These are phyloP conservation scores for Sclerotinia trifoliorum DNA, from an alignment of 2,329 filamentous ascomycete species.

Conservation along the genomic window DNA sequence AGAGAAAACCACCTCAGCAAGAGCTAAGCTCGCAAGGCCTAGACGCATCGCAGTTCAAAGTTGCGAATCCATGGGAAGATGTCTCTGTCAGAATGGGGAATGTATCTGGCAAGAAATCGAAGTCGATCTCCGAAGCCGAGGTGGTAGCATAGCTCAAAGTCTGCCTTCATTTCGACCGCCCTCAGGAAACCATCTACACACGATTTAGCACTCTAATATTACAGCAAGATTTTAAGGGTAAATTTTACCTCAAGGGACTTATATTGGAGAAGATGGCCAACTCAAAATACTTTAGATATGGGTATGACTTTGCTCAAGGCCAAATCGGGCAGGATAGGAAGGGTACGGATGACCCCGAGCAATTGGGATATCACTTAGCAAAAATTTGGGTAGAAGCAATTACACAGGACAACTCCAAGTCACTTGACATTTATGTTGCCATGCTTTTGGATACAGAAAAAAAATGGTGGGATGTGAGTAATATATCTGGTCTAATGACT, in stretches of 20 bases:
- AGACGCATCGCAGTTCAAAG: neutral
- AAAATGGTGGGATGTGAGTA: slow-evolving; percentile 27
- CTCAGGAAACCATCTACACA: slow-evolving; percentile 23
- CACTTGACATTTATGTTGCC: slow-evolving; percentile 26
- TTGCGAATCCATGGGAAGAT: slow-evolving; percentile 28
- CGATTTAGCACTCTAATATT: slow-evolving; percentile 23
- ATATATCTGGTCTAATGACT: slow-evolving; percentile 23
- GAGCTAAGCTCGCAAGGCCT: neutral
- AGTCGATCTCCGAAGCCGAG: slow-evolving; percentile 3
- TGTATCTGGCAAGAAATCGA: neutral
- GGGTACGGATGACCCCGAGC: slow-evolving; percentile 6
- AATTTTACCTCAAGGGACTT: slow-evolving; percentile 31
- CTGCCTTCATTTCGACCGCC: slow-evolving; percentile 24
- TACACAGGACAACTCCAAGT: neutral
- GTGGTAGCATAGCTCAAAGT: slow-evolving; percentile 26
- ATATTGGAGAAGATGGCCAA: slow-evolving; percentile 11
- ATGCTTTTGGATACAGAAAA: slow-evolving; percentile 29
- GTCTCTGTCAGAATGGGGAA: slow-evolving; percentile 29
- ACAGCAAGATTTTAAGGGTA: slow-evolving; percentile 13
- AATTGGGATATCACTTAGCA: slow-evolving; percentile 21
- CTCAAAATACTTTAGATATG: slow-evolving; percentile 17
- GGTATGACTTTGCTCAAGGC: slow-evolving; percentile 26
- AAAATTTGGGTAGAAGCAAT: slow-evolving; percentile 25
- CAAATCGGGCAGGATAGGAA: slow-evolving; percentile 28
- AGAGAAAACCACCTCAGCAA: neutral